These are phyloP conservation scores for Cutaneotrichosporon sp. DNA, from an alignment of 1,284 basidiomycete species.

Conservation along the genomic window DNA sequence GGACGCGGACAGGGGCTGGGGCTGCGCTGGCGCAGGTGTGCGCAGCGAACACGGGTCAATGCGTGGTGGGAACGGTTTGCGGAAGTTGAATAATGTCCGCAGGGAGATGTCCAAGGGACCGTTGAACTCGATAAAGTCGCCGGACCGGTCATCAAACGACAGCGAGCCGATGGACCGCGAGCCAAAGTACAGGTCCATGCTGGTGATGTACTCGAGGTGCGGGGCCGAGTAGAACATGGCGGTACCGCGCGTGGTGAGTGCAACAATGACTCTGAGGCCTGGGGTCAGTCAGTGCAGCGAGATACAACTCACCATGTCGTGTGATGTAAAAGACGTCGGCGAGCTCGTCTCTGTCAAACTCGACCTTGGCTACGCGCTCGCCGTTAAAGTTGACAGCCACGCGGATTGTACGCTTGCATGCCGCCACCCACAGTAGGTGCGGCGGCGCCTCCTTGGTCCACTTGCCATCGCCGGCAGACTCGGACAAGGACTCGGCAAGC, in stretches of 20 bases:
- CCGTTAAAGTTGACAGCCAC: constrained; percentile 48
- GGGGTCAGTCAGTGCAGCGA: background rate
- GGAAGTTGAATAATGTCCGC: constrained; percentile 48
- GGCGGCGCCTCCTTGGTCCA: constrained; percentile 32
- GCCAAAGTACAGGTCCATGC: constrained; percentile 39
- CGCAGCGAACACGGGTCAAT: constrained; percentile 38
- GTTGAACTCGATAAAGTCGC: constrained; percentile 47
- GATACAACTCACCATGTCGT: constrained; percentile 53
- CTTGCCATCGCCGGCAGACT: constrained; percentile 21
- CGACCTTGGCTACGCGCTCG: constrained; percentile 48
- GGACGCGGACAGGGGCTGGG: constrained; percentile 33
- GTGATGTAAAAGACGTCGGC: constrained; percentile 57
- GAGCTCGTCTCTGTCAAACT: constrained; percentile 55
- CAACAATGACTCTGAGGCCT: constrained; percentile 56
- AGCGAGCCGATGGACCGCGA: constrained; percentile 33
- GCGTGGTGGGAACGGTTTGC: constrained; percentile 45
- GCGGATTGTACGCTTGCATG: constrained; percentile 37
- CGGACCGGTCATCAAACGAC: constrained; percentile 45
- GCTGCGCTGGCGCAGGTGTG: constrained; percentile 36
- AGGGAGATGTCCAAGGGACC: constrained; percentile 44
- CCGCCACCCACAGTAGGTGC: constrained; percentile 52
- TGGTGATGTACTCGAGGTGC: constrained; percentile 46
- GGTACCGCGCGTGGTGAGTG: constrained; percentile 56
- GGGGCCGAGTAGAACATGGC: constrained; percentile 66
- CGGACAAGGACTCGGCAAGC: constrained; percentile 5